Base-by-base conservation (phyloP, 176 grass and related monocot species). In the Neostapfia colusana region DNA sequence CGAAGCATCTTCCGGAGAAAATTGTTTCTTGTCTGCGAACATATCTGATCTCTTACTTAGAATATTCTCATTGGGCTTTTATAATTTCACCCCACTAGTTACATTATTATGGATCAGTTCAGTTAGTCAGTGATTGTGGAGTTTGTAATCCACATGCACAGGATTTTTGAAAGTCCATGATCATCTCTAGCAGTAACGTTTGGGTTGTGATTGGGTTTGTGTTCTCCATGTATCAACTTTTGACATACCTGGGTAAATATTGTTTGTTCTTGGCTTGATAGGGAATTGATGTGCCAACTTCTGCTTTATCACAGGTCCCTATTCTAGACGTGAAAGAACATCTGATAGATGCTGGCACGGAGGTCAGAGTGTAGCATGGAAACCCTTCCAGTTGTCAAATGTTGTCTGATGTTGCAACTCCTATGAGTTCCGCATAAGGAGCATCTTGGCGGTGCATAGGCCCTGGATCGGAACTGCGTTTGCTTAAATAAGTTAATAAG, bases 341-440 rank as follows among this genome's bases (percentile, higher is more conserved):
- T n/a, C n/a, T n/a, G n/a, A n/a, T n/a, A n/a, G n/a, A n/a, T n/a
- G 76, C 72, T 37, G 93, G 90, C 39, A 86, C 93, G 75, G 93
- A 97, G 88, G 90, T 97, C 51, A 91, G 93, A 82, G 40, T 83
- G 77, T 67, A 64, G 43, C 20, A 65, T 9, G 37, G 56, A 25
- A 79, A 70, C 53, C 38, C 27, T 75, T n/a, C 8, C 0, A 0
- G 36, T 67, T 44, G 21, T 72, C 71, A 50, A 48, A 82, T 72
- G 16, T 49, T 16, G 42, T 51, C 49, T 61, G 58, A 41, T 64
- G 72, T 71, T 58, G 36, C 60, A 79, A 75, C 63, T 63, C 35
- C 60, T 24, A 27, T 72, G n/a, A 65, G 24, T 64, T 77, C 18
- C 69, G 37, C 74, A n/a, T n/a, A n/a, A 5, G 43, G 42, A 74